These are phyloP conservation scores for Schrenkiella parvula DNA, from an alignment of 345 rosid species.

Conservation along the genomic window DNA sequence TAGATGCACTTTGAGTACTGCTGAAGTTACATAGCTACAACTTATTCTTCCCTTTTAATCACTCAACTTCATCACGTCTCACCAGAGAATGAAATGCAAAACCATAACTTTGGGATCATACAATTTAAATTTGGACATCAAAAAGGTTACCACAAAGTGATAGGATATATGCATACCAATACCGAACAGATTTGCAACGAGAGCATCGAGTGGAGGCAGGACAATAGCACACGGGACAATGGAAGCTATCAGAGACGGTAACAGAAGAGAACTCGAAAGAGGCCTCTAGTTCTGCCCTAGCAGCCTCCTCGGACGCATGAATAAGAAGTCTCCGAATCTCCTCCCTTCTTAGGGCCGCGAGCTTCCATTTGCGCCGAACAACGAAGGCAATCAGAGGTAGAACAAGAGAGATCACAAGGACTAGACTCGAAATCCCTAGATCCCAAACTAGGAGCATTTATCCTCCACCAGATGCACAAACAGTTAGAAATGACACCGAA, in stretches of 20 bases:
- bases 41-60: background rate
- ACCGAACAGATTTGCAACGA: constrained; percentile 80
- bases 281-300: constrained; percentile 83
- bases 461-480: constrained; percentile 47
- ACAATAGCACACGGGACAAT: constrained; percentile 72
- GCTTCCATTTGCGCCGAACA: constrained; percentile 71
- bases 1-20: constrained; percentile 7
- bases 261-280: constrained; percentile 38
- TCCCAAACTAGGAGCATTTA: constrained; percentile 80
- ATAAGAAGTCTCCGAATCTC: constrained; percentile 75
- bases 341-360: constrained; percentile 48
- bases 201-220: constrained; percentile 82
- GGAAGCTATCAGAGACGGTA: constrained; percentile 37
- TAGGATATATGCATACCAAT: constrained; percentile 54
- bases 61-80: background rate
- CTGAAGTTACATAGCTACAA: background rate
- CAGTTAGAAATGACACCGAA: constrained; percentile 30
- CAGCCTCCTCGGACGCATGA: constrained; percentile 79
- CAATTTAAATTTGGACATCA: background rate
- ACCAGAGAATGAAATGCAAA: background rate
- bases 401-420: constrained; percentile 50
- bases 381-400: constrained; percentile 44
- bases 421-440: constrained; percentile 84
- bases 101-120: constrained; percentile 9
- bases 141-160: background rate